Percentiles rank a stretch among this genome's conserved stretches.
These are phyloP conservation scores for Pyropia haitanensis DNA, from an alignment of 23 red algal species.

Conservation along the genomic window DNA sequence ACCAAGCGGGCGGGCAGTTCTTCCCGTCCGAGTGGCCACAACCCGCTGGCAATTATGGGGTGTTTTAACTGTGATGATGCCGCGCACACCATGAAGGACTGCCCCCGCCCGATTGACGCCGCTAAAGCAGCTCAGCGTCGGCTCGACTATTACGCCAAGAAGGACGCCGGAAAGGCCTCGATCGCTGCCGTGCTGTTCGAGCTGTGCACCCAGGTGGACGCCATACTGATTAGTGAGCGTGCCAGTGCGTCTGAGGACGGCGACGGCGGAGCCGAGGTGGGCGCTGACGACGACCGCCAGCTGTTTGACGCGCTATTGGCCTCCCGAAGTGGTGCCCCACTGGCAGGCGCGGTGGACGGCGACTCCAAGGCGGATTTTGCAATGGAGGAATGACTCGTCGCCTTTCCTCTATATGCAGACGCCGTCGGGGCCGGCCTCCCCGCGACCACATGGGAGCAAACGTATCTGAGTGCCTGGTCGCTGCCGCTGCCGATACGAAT, in stretches of 20 bases:
- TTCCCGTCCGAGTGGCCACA: background rate
- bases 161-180: conserved; percentile 4
- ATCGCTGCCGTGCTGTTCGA: background rate
- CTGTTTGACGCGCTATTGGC: background rate
- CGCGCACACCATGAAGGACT: background rate
- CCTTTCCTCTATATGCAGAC: background rate
- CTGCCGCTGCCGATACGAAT: background rate
- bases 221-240: background rate
- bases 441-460: background rate
- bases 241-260: background rate
- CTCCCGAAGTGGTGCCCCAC: background rate
- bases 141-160: conserved; percentile 13
- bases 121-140: conserved; percentile 4
- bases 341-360: background rate
- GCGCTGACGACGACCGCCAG: background rate
- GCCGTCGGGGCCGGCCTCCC: background rate
- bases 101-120: conserved; percentile 8
- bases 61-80: conserved; percentile 28
- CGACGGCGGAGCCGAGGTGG: background rate
- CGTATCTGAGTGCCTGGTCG: background rate
- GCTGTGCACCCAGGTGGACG: too few relatives aligned
- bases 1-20: background rate
- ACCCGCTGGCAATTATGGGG: too few relatives aligned
- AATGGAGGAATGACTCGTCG: background rate
- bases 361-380: background rate